Evolutionary conservation across 495 filamentous ascomycete genomes (phyloP).

Genomic region (Beverwykella pulmonaria): DNA sequence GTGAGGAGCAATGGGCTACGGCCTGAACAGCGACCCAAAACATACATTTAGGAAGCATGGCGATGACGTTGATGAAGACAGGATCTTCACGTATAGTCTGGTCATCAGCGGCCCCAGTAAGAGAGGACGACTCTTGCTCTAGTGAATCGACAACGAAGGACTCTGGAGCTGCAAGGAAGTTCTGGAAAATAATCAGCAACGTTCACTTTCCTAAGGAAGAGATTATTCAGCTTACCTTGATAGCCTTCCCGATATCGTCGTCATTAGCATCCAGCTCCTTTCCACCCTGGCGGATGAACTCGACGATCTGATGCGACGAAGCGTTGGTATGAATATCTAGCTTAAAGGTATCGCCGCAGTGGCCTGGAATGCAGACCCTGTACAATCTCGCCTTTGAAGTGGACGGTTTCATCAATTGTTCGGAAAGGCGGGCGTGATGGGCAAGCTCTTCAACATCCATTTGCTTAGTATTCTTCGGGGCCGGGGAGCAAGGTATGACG

Average conservation of each 20-base stretch:
- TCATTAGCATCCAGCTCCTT: slow-evolving; percentile 7
- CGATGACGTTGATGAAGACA: slow-evolving; percentile 7
- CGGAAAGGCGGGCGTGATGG: too few species aligned
- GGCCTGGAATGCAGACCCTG: slow-evolving; percentile 10
- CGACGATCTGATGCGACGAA: background rate
- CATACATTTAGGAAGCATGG: slow-evolving; percentile 4
- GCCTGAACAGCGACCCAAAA: background rate
- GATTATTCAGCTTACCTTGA: slow-evolving; percentile 18
- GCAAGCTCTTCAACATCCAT: too few species aligned
- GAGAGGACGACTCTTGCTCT: background rate
- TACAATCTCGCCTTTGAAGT: background rate
- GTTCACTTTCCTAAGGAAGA: too few species aligned
- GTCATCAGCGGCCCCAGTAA: too few species aligned
- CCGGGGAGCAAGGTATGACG: background rate
- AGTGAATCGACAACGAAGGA: slow-evolving; percentile 2
- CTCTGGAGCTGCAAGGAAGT: slow-evolving; percentile 2
- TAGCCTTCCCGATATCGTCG: slow-evolving; percentile 7
- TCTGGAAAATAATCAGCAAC: too few species aligned
- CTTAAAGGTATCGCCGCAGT: slow-evolving; percentile 7
- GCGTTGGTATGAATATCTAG: background rate
- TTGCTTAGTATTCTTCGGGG: background rate
- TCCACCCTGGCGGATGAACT: slow-evolving; percentile 1
- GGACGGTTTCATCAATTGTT: too few species aligned
- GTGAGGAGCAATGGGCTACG: background rate
- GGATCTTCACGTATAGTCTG: background rate